These are phyloP conservation scores for Cutaneotrichosporon cutaneum DNA, from an alignment of 1,284 basidiomycete genomes.

Conservation along the genomic window DNA sequence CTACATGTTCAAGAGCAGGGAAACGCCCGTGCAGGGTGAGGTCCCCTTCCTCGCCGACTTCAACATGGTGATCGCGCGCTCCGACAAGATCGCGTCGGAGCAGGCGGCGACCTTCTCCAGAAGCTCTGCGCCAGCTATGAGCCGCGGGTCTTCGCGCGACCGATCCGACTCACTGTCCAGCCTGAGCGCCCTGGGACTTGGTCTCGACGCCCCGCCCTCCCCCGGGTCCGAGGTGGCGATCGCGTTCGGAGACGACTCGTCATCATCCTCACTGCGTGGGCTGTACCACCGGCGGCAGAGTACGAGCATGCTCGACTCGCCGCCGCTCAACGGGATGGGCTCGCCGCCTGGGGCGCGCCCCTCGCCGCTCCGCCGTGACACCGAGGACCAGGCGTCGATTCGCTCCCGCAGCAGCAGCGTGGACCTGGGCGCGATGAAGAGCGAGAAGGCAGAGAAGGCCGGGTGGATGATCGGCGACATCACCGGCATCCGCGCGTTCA, in stretches of 20 bases:
- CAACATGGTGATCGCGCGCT: slow-evolving; percentile 39
- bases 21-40: slow-evolving; percentile 21
- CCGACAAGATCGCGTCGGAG: slow-evolving; percentile 34
- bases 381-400: slow-evolving; percentile 13
- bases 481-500: slow-evolving; percentile 32
- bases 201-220: slow-evolving; percentile 1
- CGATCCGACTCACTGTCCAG: slow-evolving; percentile 2
- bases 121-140: slow-evolving; percentile 5
- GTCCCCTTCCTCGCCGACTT: slow-evolving; percentile 38
- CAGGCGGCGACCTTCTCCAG: slow-evolving; percentile 8
- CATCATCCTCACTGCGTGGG: slow-evolving; percentile 1
- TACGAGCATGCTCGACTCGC: slow-evolving; percentile 9
- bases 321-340: neutral
- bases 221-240: slow-evolving; percentile 16
- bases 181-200: neutral
- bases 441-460: slow-evolving; percentile 27
- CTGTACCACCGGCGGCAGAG: slow-evolving; percentile 25
- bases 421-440: slow-evolving; percentile 1
- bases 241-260: slow-evolving; percentile 17
- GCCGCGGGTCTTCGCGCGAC: neutral
- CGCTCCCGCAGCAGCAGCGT: slow-evolving; percentile 17
- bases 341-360: neutral
- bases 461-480: slow-evolving; percentile 50
- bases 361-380: slow-evolving; percentile 19
- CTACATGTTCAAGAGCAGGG: slow-evolving; percentile 20